A percentile compares a stretch with the other conserved stretches of the same genome.
These are phyloP conservation scores for Suhomyces sp. DNA, from an alignment of 805 yeast genomes.

Conservation along the genomic window DNA sequence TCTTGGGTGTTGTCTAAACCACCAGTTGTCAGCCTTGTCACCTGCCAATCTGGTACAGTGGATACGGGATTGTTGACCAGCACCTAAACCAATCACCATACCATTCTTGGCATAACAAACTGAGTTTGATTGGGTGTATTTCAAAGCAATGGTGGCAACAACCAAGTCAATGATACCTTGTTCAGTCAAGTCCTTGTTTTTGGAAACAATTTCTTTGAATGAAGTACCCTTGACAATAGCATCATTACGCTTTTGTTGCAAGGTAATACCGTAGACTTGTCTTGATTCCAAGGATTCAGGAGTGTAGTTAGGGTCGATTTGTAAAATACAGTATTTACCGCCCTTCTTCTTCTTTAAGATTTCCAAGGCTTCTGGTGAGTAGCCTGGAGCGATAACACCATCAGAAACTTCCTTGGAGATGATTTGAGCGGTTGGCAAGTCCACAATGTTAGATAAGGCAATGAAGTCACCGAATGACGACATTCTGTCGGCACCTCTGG, in stretches of 20 bases:
- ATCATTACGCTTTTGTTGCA: slow-evolving; percentile 97
- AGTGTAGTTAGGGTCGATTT: slow-evolving; percentile 90
- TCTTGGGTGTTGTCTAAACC: slow-evolving; percentile 98
- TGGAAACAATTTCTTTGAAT: slow-evolving; percentile 87
- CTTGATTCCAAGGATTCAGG: slow-evolving; percentile 84
- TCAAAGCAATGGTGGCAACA: slow-evolving; percentile 95
- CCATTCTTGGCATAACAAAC: slow-evolving; percentile 98
- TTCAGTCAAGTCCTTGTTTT: slow-evolving; percentile 81
- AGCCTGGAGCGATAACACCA: slow-evolving; percentile 99
- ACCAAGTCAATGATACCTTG: slow-evolving; percentile 92
- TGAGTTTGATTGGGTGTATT: slow-evolving; percentile 97
- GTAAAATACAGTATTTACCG: slow-evolving; percentile 95
- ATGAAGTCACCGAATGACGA: slow-evolving; percentile 98
- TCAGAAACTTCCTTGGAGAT: slow-evolving; percentile 97
- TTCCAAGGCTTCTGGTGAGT: slow-evolving; percentile 85
- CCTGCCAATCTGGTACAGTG: slow-evolving; percentile 99
- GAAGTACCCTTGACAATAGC: slow-evolving; percentile 89
- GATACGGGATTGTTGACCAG: slow-evolving; percentile 99
- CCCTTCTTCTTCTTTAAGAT: slow-evolving; percentile 89
- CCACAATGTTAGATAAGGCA: slow-evolving; percentile 95
- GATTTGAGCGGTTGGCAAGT: slow-evolving; percentile 92
- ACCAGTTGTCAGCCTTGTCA: slow-evolving; percentile 99
- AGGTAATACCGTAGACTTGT: slow-evolving; percentile 92
- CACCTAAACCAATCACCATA: slow-evolving; percentile 98
- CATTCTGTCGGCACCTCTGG: slow-evolving; percentile 99